Percentiles rank a stretch among this genome's conserved stretches.
These are phyloP conservation scores for Juglanconis juglandina DNA, from an alignment of 2,329 filamentous ascomycete genomes.

Conservation along the genomic window DNA sequence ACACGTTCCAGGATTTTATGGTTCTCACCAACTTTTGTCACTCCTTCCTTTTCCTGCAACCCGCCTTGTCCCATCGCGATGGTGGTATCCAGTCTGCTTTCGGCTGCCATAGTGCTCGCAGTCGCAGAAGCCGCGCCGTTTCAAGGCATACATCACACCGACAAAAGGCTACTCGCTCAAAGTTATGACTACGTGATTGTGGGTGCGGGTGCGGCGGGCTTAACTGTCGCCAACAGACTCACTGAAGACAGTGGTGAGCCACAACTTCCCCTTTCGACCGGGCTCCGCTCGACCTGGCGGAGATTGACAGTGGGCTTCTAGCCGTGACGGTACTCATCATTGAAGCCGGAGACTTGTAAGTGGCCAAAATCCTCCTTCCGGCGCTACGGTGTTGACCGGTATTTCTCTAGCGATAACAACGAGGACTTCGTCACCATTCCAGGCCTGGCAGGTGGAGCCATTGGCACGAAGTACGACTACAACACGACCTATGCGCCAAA, in stretches of 20 bases:
- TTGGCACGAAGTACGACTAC: constrained; percentile 26
- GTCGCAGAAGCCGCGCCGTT: constrained; percentile 10
- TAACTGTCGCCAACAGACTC: constrained; percentile 26
- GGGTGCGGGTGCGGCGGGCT: constrained; percentile 17
- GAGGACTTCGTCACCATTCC: constrained; percentile 26
- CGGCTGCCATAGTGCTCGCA: neutral
- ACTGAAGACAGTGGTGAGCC: constrained; percentile 23
- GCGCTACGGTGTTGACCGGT: constrained; percentile 2
- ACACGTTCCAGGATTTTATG: too few species aligned
- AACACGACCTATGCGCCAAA: constrained; percentile 22
- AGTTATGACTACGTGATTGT: constrained; percentile 17
- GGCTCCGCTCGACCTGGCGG: neutral
- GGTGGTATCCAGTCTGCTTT: neutral
- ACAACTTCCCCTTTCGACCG: neutral
- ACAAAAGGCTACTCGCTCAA: constrained; percentile 2
- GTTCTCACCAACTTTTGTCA: neutral
- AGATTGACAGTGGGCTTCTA: constrained; percentile 5
- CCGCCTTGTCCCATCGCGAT: neutral
- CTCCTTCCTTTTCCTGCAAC: neutral
- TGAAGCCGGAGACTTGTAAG: constrained; percentile 22
- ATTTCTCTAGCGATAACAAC: constrained; percentile 8
- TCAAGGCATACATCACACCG: neutral
- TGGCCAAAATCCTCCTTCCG: neutral
- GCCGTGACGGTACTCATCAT: constrained; percentile 28
- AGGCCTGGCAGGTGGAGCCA: constrained; percentile 24